Conservation (phyloP, 352 stramenopile genomes). For the Aphanomyces invadans region DNA sequence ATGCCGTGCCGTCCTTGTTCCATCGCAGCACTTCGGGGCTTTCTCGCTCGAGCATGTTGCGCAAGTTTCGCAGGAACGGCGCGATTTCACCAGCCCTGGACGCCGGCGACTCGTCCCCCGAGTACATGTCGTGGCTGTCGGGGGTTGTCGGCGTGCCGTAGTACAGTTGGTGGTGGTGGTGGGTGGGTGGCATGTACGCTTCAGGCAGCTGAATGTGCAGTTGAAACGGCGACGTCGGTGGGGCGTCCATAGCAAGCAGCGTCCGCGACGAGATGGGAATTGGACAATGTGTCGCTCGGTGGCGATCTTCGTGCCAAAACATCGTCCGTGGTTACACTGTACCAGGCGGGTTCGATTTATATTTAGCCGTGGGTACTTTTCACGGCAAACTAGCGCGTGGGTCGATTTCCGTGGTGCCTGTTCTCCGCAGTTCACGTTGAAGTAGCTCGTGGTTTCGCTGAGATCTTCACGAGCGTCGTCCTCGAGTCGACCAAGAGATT, state of each 20-base stretch:
- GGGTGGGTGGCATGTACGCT: neutral
- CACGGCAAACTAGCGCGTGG: neutral
- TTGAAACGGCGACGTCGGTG: slow-evolving; percentile 4
- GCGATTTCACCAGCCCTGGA: slow-evolving; percentile 40
- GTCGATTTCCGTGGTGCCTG: neutral
- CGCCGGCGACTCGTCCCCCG: slow-evolving; percentile 21
- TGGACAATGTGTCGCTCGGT: neutral
- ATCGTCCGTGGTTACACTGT: neutral
- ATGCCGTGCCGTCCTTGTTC: slow-evolving; percentile 45
- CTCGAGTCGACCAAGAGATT: too few relatives aligned
- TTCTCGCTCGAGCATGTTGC: slow-evolving; percentile 50
- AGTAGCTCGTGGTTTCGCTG: neutral
- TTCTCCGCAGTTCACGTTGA: neutral
- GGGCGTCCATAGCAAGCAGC: neutral
- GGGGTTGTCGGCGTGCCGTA: slow-evolving; percentile 11
- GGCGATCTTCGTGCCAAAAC: neutral
- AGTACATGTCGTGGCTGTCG: slow-evolving; percentile 13
- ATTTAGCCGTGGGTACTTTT: too few relatives aligned
- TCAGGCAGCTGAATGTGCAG: slow-evolving; percentile 23
- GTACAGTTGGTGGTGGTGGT: slow-evolving; percentile 4
- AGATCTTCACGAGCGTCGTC: neutral
- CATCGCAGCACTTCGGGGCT: slow-evolving; percentile 44
- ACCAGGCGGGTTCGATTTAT: too few relatives aligned
- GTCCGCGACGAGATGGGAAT: neutral
- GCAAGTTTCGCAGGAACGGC: slow-evolving; percentile 51